Evolutionary conservation across 176 grass and related monocot genomes (phyloP).

Genomic region (Aegilops longissima): DNA sequence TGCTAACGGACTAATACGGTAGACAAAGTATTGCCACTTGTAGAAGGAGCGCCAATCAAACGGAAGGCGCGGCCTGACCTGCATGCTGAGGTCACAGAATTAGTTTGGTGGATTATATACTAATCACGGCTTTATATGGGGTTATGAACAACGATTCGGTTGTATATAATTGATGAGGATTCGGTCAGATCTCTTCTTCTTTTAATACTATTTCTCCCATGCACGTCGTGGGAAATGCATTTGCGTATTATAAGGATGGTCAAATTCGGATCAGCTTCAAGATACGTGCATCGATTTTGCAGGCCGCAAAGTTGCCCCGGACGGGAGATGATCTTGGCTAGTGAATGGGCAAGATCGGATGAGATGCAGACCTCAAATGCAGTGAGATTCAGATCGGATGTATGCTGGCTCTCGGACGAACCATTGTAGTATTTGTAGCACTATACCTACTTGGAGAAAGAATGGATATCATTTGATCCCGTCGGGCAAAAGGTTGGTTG

Average conservation of each 20-base stretch:
- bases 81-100: conserved; percentile 25
- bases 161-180: neutral
- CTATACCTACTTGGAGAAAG: conserved; percentile 15
- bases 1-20: neutral
- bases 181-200: neutral
- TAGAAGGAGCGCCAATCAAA: neutral
- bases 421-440: neutral
- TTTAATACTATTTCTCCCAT: neutral
- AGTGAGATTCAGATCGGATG: neutral
- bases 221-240: neutral
- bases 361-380: neutral
- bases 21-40: conserved; percentile 1
- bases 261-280: neutral
- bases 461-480: neutral
- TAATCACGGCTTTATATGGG: neutral
- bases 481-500: neutral
- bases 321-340: neutral
- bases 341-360: neutral
- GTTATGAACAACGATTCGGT: conserved; percentile 22
- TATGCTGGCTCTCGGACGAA: neutral
- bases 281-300: neutral
- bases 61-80: neutral
- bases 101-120: conserved; percentile 11
- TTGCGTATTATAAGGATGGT: neutral
- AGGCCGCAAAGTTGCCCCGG: neutral